Percentiles rank a stretch among this genome's conserved stretches.
Conservation (phyloP, 2,329 filamentous ascomycete genomes). For the Fusarium euwallaceae region DNA sequence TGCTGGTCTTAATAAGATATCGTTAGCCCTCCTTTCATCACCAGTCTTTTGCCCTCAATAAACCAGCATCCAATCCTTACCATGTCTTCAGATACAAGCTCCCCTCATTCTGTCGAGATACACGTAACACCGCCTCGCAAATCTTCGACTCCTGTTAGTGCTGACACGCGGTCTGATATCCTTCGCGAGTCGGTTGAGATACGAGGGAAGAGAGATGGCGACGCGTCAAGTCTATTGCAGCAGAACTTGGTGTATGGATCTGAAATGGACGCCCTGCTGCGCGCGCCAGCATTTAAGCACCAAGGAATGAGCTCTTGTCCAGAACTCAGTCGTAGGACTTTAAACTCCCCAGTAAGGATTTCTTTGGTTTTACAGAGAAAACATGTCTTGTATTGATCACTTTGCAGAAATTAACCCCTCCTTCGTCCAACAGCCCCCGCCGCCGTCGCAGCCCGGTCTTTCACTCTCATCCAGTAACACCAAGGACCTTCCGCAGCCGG, state of each 20-base stretch:
- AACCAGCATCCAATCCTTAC: neutral
- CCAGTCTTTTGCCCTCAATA: neutral
- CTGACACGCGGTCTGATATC: conserved; percentile 9
- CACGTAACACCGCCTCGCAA: neutral
- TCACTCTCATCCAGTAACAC: conserved; percentile 47
- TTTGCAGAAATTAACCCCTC: conserved; percentile 23
- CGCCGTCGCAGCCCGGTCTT: conserved; percentile 37
- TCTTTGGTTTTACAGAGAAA: neutral
- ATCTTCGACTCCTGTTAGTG: neutral
- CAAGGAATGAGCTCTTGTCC: conserved; percentile 36
- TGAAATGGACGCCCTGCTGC: conserved; percentile 11
- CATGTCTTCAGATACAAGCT: conserved; percentile 18
- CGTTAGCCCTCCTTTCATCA: neutral
- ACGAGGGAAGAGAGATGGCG: conserved; percentile 4
- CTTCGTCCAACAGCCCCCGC: conserved; percentile 22
- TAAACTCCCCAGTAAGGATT: conserved; percentile 6
- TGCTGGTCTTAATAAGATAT: neutral
- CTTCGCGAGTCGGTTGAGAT: neutral
- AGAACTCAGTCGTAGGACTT: conserved; percentile 16
- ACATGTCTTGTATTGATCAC: conserved; percentile 2
- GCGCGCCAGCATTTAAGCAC: conserved; percentile 15
- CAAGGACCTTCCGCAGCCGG: conserved; percentile 41
- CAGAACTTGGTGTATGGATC: conserved; percentile 14
- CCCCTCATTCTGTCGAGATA: conserved; percentile 5
- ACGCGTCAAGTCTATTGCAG: conserved; percentile 1